These are phyloP conservation scores for Paecilomyces niveus DNA, from an alignment of 2,329 filamentous ascomycete genomes.

Conservation along the genomic window DNA sequence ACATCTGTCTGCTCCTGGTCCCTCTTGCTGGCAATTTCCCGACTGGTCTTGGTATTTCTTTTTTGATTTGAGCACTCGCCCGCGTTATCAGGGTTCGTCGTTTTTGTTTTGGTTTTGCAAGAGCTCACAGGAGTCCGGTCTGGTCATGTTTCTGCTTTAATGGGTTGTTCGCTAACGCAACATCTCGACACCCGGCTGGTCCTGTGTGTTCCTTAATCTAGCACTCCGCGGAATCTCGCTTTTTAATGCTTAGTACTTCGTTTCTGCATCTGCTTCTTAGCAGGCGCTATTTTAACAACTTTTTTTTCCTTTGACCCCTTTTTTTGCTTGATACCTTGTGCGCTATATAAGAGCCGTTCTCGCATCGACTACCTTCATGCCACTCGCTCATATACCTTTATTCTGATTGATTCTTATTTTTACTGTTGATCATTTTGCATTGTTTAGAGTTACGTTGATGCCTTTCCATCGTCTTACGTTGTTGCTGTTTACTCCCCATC, in stretches of 20 bases:
- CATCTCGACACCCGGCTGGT: constrained; percentile 40
- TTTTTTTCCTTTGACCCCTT: constrained; percentile 13
- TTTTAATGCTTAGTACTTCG: constrained; percentile 23
- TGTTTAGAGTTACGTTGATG: constrained; percentile 1
- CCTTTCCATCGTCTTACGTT: neutral
- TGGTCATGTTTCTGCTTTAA: constrained; percentile 33
- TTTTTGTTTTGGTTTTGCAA: constrained; percentile 20
- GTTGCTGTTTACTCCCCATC: neutral
- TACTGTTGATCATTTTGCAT: constrained; percentile 8
- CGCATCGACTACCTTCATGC: neutral
- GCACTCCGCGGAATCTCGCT: constrained; percentile 25
- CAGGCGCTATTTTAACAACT: constrained; percentile 3
- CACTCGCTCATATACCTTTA: constrained; percentile 6
- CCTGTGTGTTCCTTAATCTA: constrained; percentile 37
- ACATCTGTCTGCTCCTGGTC: constrained; percentile 18
- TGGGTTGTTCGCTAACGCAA: constrained; percentile 27
- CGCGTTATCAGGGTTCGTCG: constrained; percentile 18
- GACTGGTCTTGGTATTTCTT: constrained; percentile 17
- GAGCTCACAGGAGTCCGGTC: constrained; percentile 39
- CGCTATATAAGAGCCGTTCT: constrained; percentile 12
- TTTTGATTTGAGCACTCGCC: constrained; percentile 24
- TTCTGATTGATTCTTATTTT: constrained; percentile 7
- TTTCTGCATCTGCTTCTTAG: constrained; percentile 22
- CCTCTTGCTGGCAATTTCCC: constrained; percentile 24
- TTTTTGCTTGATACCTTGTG: constrained; percentile 26